Conservation (phyloP, 805 yeast genomes). For the Schizosaccharomyces lindneri region DNA sequence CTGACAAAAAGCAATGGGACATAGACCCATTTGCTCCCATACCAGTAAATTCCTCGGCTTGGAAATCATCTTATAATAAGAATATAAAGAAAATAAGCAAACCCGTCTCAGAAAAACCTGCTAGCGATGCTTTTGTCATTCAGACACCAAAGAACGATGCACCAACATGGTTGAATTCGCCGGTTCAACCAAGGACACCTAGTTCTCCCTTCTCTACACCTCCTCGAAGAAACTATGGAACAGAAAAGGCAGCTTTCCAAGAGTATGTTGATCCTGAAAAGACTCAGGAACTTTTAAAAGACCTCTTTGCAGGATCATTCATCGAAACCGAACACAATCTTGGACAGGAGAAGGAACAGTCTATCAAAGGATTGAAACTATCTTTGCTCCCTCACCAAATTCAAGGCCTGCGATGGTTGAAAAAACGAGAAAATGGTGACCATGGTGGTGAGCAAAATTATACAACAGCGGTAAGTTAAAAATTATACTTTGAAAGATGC, state of each 20-base stretch:
- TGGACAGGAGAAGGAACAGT: neutral
- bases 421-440: neutral
- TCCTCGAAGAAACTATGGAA: neutral
- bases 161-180: neutral
- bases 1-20: neutral
- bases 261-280: neutral
- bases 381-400: neutral
- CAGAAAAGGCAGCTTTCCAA: neutral
- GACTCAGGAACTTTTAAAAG: neutral
- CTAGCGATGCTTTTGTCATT: neutral
- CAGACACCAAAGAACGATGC: neutral
- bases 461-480: too few relatives aligned
- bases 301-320: neutral
- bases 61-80: neutral
- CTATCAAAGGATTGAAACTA: neutral
- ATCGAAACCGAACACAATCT: neutral
- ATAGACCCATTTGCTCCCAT: neutral
- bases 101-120: neutral
- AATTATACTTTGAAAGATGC: too few relatives aligned
- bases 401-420: neutral
- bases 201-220: neutral
- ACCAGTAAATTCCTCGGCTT: neutral
- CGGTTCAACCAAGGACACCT: neutral
- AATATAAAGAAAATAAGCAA: neutral
- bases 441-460: neutral